Evolutionary conservation across 306 rosid species (phyloP).

Genomic region (Ormosia emarginata): DNA sequence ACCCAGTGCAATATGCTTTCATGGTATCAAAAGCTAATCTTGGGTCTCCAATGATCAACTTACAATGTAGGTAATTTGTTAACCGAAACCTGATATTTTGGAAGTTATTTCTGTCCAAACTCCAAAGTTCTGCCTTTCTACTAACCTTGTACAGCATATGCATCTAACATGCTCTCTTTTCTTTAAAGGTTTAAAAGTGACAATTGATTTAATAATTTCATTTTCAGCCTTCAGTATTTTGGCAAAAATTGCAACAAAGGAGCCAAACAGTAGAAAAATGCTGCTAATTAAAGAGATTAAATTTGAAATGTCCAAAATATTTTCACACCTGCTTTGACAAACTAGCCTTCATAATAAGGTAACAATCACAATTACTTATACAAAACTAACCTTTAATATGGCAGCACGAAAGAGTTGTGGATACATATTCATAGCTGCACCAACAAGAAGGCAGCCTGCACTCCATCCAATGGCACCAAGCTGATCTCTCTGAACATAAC

Average conservation of each 20-base stretch:
- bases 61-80: background rate
- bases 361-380: background rate
- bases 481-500: conserved; percentile 55
- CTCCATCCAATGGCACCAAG: conserved; percentile 79
- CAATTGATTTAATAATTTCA: background rate
- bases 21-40: background rate
- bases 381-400: conserved; percentile 65
- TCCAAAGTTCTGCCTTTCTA: background rate
- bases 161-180: background rate
- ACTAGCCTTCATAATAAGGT: background rate
- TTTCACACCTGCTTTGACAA: background rate
- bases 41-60: background rate
- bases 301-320: conserved; percentile 7
- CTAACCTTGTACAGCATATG: background rate
- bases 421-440: conserved; percentile 71
- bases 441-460: conserved; percentile 85
- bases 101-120: background rate
- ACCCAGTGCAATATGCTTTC: background rate
- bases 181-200: background rate
- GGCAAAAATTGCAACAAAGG: background rate
- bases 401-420: conserved; percentile 77
- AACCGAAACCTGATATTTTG: background rate
- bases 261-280: background rate
- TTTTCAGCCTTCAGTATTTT: background rate
- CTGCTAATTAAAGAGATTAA: background rate